Evolutionary conservation across 2,329 filamentous ascomycete species (phyloP), one percentile per base, ranked within the genome.

Genomic region (Rosellinia necatrix): DNA sequence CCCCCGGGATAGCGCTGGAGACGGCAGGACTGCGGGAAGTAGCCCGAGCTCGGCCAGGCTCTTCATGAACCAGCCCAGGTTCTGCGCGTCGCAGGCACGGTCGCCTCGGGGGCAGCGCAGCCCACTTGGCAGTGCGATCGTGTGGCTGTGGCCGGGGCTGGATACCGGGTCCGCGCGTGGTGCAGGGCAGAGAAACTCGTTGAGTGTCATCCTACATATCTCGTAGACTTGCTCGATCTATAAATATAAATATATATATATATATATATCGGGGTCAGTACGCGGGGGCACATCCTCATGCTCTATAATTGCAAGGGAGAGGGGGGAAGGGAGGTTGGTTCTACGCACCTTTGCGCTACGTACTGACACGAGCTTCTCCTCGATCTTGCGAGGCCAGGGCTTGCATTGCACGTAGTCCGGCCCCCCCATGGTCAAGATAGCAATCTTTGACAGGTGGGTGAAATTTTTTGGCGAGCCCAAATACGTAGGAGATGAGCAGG

Each of bases 11-110:
- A 61, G 52, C 0, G 58, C 56, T 2, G 60, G 38, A 5, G 72
- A 49, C 0, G 64, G 60, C 8, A 49, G 19, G 22, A 66, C 44
- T 0, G 70, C 67, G 1, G 71, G 69, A 64, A 81, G 62, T 1
- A 82, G 67, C 37, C 74, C 72, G 49, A 81, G 69, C 59, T 82
- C 77, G 47, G 77, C 76, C 49, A 77, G 78, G 0, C 76, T 69
- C n/a, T 81, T 70, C 75, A 83, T 79, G 29, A 81, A 63, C 79
- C 79, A 83, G 3, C 81, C 81, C 0, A 83, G 70, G 49, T 80
- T 82, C 0, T 75, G 75, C 0, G 80, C 78, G 58, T 83, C 81
- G 51, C 81, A 83, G 63, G 71, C 69, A 50, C 78, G 78, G 50
- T 74, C 78, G 0, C 78, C 77, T 53, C 74, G 79, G 13, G 79